Conservation (phyloP, 1,284 basidiomycete species). For the Tilletia horrida region DNA sequence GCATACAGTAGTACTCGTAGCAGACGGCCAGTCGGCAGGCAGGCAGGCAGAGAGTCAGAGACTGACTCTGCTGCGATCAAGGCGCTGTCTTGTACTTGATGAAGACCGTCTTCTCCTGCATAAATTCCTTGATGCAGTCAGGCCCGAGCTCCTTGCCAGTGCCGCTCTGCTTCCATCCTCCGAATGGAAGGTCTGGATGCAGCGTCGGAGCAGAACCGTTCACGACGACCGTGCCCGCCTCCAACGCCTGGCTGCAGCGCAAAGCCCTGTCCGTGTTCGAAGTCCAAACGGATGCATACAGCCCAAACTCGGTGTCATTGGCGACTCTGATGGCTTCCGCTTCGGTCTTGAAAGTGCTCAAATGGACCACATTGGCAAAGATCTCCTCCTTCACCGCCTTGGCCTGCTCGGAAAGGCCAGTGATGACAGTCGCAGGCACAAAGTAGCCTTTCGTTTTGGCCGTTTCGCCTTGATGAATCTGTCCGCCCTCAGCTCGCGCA, state of each 20-base stretch:
- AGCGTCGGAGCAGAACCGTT: slow-evolving; percentile 25
- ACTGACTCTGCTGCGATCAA: too few species aligned
- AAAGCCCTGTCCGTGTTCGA: slow-evolving; percentile 28
- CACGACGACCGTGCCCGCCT: slow-evolving; percentile 41
- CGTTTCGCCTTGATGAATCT: neutral
- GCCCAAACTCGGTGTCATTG: slow-evolving; percentile 35
- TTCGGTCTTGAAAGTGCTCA: slow-evolving; percentile 35
- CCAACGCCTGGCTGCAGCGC: slow-evolving; percentile 29
- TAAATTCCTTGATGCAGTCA: too few species aligned
- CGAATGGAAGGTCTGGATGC: slow-evolving; percentile 70
- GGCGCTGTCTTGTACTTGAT: too few species aligned
- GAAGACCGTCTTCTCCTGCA: too few species aligned
- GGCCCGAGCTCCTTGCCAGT: slow-evolving; percentile 57
- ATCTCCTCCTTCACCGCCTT: slow-evolving; percentile 42
- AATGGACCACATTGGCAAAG: slow-evolving; percentile 36
- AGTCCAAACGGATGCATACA: slow-evolving; percentile 38
- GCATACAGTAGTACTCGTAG: too few species aligned
- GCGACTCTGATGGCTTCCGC: slow-evolving; percentile 34
- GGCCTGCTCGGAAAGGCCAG: slow-evolving; percentile 34
- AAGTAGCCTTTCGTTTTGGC: slow-evolving; percentile 30
- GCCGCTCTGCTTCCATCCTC: slow-evolving; percentile 81
- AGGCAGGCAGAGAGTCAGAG: too few species aligned
- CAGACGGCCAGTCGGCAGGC: too few species aligned
- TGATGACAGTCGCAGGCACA: slow-evolving; percentile 43
- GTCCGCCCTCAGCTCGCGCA: neutral